phyloP scores from a whole-genome alignment of 768 basidiomycete species.

The Trametes cubensis region DNA sequence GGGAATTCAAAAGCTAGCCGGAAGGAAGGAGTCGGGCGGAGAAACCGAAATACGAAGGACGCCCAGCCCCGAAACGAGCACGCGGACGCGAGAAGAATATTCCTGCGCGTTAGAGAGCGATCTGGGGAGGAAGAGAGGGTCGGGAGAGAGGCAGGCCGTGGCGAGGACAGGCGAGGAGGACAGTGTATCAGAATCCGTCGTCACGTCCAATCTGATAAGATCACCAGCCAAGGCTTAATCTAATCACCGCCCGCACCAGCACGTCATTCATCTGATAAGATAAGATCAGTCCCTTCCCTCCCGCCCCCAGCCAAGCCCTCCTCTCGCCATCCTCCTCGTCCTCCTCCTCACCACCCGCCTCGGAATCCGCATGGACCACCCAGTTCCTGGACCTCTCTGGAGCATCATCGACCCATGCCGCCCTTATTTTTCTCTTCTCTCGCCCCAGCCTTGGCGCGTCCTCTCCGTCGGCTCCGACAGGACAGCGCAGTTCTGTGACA shows the following conservation, averaged over 20 bases:
- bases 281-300: slow-evolving; percentile 12
- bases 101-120: not conserved
- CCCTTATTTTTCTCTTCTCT: not conserved
- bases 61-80: not conserved
- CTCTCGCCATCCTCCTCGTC: not conserved
- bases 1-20: not conserved
- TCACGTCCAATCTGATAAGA: slow-evolving; percentile 26
- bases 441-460: not conserved
- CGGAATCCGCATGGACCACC: slow-evolving; percentile 13
- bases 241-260: slow-evolving; percentile 6
- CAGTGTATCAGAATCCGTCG: slow-evolving; percentile 10
- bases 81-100: slow-evolving; percentile 7
- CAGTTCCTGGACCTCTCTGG: slow-evolving; percentile 5
- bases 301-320: slow-evolving; percentile 2
- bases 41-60: slow-evolving; percentile 8
- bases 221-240: slow-evolving; percentile 5
- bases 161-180: not conserved
- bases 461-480: slow-evolving; percentile 15
- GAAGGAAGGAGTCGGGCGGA: slow-evolving; percentile 10
- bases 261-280: slow-evolving; percentile 21
- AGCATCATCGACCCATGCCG: not conserved
- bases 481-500: slow-evolving; percentile 2
- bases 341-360: not conserved
- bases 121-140: not conserved
- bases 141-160: slow-evolving; percentile 1